These are phyloP conservation scores for Tolypocladium tropicale DNA, from an alignment of 2,329 filamentous ascomycete species.

Conservation along the genomic window DNA sequence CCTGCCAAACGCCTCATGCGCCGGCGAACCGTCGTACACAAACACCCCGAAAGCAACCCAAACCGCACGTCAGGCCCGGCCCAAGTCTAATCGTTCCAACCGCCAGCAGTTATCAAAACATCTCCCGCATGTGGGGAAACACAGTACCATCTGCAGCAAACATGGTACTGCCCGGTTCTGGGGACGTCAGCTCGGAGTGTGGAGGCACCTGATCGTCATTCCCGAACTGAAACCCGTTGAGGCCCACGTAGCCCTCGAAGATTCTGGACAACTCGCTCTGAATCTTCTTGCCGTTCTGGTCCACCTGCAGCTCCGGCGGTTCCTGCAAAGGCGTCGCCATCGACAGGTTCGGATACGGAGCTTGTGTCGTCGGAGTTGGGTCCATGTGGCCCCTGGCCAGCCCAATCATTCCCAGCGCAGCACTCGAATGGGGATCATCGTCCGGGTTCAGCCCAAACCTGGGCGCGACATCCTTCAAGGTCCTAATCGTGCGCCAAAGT, in stretches of 20 bases:
- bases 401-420: conserved; percentile 45
- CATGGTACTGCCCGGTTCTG: conserved; percentile 11
- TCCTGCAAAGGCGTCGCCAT: conserved; percentile 15
- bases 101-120: conserved; percentile 17
- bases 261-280: conserved; percentile 44
- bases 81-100: background rate
- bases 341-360: conserved; percentile 17
- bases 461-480: conserved; percentile 62
- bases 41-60: too few relatives aligned
- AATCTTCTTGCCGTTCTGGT: conserved; percentile 37
- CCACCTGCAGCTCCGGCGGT: conserved; percentile 9
- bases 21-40: background rate
- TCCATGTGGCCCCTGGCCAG: conserved; percentile 32
- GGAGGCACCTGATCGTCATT: conserved; percentile 13
- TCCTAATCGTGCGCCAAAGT: conserved; percentile 62
- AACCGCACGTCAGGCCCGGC: background rate
- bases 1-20: background rate
- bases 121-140: conserved; percentile 25
- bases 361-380: conserved; percentile 8
- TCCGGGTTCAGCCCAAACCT: conserved; percentile 48
- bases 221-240: conserved; percentile 22
- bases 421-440: conserved; percentile 40
- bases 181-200: conserved; percentile 11
- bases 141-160: conserved; percentile 21
- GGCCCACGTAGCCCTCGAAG: conserved; percentile 27